Percentiles rank a stretch among this genome's conserved stretches.
Evolutionary conservation across 2,329 filamentous ascomycete genomes (phyloP).

Genomic region (Paecilomyces sp.): DNA sequence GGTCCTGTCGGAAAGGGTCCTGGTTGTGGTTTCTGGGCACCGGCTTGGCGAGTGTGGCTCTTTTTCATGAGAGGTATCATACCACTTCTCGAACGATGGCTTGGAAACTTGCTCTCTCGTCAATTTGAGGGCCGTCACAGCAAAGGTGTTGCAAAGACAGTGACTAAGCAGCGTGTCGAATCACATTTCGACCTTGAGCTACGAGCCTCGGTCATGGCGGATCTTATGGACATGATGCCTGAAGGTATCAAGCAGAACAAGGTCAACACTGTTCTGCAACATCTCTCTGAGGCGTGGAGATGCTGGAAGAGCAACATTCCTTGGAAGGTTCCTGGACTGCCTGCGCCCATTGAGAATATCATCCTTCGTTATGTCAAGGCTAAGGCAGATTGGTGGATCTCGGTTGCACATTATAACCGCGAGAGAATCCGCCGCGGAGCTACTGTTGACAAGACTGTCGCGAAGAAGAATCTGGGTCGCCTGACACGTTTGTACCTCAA

Average conservation of each 20-base stretch:
- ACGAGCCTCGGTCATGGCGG: conserved; percentile 95
- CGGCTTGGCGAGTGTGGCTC: conserved; percentile 96
- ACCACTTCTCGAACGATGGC: conserved; percentile 90
- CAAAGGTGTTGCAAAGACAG: conserved; percentile 97
- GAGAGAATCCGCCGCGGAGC: conserved; percentile 94
- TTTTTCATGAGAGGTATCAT: conserved; percentile 99
- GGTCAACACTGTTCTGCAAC: conserved; percentile 94
- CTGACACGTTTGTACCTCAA: conserved; percentile 95
- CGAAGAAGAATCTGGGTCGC: conserved; percentile 96
- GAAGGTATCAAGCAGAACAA: conserved; percentile 99
- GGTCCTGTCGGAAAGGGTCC: conserved; percentile 95
- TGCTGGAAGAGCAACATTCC: conserved; percentile 99
- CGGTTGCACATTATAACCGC: conserved; percentile 96
- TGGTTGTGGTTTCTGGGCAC: conserved; percentile 97
- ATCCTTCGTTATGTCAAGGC: conserved; percentile 98
- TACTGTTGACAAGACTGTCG: conserved; percentile 97
- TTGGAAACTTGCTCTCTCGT: conserved; percentile 90
- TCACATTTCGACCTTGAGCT: conserved; percentile 97
- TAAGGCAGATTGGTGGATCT: conserved; percentile 99
- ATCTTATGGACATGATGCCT: conserved; percentile 99
- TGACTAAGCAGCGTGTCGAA: conserved; percentile 97
- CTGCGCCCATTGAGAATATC: conserved; percentile 96
- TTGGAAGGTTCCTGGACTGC: conserved; percentile 96
- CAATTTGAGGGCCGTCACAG: conserved; percentile 98
- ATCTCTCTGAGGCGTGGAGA: conserved; percentile 95